Conservation (phyloP, 2,329 filamentous ascomycete genomes). For the Dactylellina haptotyla region DNA sequence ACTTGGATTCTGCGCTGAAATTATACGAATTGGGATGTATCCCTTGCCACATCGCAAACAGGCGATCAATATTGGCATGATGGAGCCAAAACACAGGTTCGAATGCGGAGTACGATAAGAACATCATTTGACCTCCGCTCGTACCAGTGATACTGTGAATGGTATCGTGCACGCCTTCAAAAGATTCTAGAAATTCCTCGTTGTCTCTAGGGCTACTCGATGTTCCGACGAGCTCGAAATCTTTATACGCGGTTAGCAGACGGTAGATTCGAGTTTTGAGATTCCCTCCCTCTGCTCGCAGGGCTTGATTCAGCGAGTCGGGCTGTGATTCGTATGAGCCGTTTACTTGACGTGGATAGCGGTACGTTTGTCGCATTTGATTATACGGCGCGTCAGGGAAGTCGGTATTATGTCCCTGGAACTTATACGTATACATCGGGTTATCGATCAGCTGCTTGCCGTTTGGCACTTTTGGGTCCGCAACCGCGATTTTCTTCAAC, state of each 20-base stretch:
- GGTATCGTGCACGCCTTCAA: conserved; percentile 47
- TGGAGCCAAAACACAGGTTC: conserved; percentile 82
- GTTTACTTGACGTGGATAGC: conserved; percentile 2
- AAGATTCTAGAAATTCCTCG: conserved; percentile 18
- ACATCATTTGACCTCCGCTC: conserved; percentile 63
- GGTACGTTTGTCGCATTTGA: conserved; percentile 22
- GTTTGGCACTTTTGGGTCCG: conserved; percentile 65
- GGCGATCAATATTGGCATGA: conserved; percentile 77
- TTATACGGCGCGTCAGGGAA: conserved; percentile 20
- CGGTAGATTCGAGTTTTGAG: conserved; percentile 71
- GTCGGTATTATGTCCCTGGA: conserved; percentile 61
- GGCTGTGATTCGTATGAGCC: conserved; percentile 31
- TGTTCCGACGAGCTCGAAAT: conserved; percentile 76
- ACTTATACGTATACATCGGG: conserved; percentile 71
- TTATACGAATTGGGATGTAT: conserved; percentile 68
- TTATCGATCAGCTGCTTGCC: conserved; percentile 70
- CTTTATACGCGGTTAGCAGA: conserved; percentile 73
- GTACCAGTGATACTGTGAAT: conserved; percentile 37
- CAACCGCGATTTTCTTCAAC: conserved; percentile 62
- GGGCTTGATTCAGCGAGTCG: conserved; percentile 16
- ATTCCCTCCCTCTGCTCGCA: conserved; percentile 12
- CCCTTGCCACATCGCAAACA: conserved; percentile 80
- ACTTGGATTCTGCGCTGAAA: not conserved
- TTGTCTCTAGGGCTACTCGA: conserved; percentile 63
- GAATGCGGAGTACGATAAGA: conserved; percentile 76